Percentiles rank a stretch among this genome's conserved stretches.
Conservation (phyloP, 2,329 filamentous ascomycete genomes). For the Blastomyces silverae region DNA sequence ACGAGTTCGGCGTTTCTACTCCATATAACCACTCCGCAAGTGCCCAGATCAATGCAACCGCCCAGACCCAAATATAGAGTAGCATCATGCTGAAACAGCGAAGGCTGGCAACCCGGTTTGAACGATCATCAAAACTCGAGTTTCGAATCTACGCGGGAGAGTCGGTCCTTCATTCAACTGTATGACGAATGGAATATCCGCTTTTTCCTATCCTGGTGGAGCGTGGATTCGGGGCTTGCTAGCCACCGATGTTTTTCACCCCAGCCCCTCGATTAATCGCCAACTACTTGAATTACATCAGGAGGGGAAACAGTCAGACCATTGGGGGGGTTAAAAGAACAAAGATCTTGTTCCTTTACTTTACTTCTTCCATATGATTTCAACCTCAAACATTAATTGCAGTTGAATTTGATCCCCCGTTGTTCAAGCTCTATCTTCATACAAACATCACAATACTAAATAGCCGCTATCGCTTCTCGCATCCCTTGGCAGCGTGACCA, state of each 20-base stretch:
- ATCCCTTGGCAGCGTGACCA: conserved; percentile 3
- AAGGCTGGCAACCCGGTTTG: neutral
- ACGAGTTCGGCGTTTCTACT: neutral
- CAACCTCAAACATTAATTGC: neutral
- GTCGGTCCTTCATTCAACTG: neutral
- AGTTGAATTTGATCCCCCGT: neutral
- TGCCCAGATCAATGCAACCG: neutral
- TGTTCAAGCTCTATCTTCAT: neutral
- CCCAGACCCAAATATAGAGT: neutral
- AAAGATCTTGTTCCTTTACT: neutral
- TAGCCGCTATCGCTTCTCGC: conserved; percentile 2
- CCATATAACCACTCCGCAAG: too few species aligned
- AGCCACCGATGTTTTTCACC: conserved; percentile 9
- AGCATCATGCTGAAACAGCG: neutral
- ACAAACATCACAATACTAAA: too few species aligned
- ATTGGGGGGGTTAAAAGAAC: neutral
- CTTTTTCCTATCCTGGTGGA: neutral
- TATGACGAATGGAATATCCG: conserved; percentile 4
- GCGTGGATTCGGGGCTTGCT: neutral
- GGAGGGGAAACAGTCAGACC: neutral
- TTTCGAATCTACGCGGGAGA: neutral
- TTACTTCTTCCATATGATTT: neutral
- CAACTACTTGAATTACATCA: neutral
- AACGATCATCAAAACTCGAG: neutral
- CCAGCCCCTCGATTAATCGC: conserved; percentile 12